A percentile compares a stretch with the other conserved stretches of the same genome.
These are phyloP conservation scores for Suillus variegatus DNA, from an alignment of 768 basidiomycete genomes.

Conservation along the genomic window DNA sequence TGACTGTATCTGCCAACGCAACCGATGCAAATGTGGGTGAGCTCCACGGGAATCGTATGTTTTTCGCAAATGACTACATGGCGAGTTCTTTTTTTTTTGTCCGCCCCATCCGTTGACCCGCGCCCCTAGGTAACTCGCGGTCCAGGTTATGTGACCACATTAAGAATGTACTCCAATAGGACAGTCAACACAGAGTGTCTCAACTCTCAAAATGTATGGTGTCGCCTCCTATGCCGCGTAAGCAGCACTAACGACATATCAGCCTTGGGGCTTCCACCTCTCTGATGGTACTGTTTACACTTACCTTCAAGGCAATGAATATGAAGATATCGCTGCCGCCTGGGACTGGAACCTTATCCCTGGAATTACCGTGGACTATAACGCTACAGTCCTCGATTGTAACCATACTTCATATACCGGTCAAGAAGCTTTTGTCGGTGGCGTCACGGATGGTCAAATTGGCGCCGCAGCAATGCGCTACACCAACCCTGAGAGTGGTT, in stretches of 20 bases:
- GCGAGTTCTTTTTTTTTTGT: conserved; percentile 32
- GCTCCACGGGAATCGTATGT: conserved; percentile 60
- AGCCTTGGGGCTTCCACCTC: conserved; percentile 71
- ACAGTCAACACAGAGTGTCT: conserved; percentile 64
- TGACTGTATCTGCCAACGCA: conserved; percentile 35
- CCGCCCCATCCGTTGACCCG: background rate
- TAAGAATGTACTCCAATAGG: conserved; percentile 63
- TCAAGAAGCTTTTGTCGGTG: conserved; percentile 62
- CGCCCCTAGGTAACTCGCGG: conserved; percentile 56
- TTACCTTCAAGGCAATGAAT: conserved; percentile 66
- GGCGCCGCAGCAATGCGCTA: conserved; percentile 68
- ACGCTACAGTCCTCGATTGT: conserved; percentile 54
- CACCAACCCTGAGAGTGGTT: conserved; percentile 58
- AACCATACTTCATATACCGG: conserved; percentile 43
- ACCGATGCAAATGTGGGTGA: conserved; percentile 55
- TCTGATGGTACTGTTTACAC: conserved; percentile 66
- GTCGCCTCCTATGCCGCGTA: background rate
- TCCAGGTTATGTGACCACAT: conserved; percentile 53
- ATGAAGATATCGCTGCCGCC: conserved; percentile 68
- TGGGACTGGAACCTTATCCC: conserved; percentile 84
- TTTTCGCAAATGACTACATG: conserved; percentile 72
- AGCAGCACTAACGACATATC: conserved; percentile 9
- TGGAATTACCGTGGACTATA: conserved; percentile 68
- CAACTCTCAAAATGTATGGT: conserved; percentile 60
- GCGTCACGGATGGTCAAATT: conserved; percentile 54